A percentile compares a stretch with the other conserved stretches of the same genome.
Evolutionary conservation across 2,329 filamentous ascomycete genomes (phyloP).

Genomic region (Aspergillus sergii): DNA sequence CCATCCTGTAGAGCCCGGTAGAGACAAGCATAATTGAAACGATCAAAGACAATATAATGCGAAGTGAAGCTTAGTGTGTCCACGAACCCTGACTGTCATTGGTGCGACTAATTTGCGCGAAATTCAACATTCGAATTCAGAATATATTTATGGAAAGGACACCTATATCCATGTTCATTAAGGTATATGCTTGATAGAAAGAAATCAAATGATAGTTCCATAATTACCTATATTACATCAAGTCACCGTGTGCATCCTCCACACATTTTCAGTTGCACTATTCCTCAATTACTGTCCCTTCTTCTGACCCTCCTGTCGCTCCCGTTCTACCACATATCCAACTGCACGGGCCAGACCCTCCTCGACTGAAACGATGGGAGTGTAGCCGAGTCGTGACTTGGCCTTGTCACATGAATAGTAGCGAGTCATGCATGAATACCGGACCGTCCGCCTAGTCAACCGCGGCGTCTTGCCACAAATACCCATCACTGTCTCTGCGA

Average conservation of each 20-base stretch:
- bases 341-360: constrained; percentile 52
- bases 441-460: constrained; percentile 47
- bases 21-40: neutral
- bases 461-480: constrained; percentile 50
- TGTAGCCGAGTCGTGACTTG: constrained; percentile 48
- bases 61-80: neutral
- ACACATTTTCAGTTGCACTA: neutral
- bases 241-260: constrained; percentile 2
- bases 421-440: constrained; percentile 52
- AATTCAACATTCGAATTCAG: neutral
- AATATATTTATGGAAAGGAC: neutral
- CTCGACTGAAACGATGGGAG: constrained; percentile 47
- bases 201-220: neutral
- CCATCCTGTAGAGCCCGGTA: neutral
- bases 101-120: neutral
- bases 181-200: constrained; percentile 9
- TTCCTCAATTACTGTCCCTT: constrained; percentile 39
- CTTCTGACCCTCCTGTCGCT: constrained; percentile 38
- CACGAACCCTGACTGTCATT: neutral
- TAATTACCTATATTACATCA: constrained; percentile 21
- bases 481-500: constrained; percentile 46
- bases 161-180: constrained; percentile 10
- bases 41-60: neutral
- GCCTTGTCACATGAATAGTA: constrained; percentile 53
- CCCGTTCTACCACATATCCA: constrained; percentile 41